Percentiles rank a stretch among this genome's conserved stretches.
phyloP scores from a whole-genome alignment of 176 grass and related monocot genomes.

The Triticum dicoccoides region DNA sequence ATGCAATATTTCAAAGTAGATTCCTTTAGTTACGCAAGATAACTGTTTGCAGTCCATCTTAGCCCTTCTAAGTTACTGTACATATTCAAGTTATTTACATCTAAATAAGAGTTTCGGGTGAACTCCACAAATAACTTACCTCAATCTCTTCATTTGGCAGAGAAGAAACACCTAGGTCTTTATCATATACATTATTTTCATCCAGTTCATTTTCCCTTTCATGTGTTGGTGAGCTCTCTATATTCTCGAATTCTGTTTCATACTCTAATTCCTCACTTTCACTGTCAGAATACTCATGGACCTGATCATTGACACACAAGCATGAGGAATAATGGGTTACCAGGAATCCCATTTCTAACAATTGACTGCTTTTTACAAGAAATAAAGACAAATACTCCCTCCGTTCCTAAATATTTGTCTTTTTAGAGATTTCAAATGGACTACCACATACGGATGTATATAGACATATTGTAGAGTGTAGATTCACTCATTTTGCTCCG shows the following conservation, averaged over 20 bases:
- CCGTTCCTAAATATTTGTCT: too few relatives aligned
- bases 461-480: too few relatives aligned
- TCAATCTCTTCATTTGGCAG: conserved; percentile 46
- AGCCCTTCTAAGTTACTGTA: not conserved
- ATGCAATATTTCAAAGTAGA: conserved; percentile 10
- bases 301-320: conserved; percentile 25
- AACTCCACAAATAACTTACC: conserved; percentile 26
- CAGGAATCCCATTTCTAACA: conserved; percentile 25
- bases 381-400: not conserved
- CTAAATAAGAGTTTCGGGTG: not conserved
- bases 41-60: not conserved
- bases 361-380: conserved; percentile 35
- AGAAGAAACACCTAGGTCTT: conserved; percentile 35
- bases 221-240: conserved; percentile 34
- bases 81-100: not conserved
- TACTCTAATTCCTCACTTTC: conserved; percentile 57
- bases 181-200: conserved; percentile 43
- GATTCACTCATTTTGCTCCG: too few relatives aligned
- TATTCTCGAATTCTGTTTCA: conserved; percentile 52
- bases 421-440: too few relatives aligned
- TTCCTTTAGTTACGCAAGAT: not conserved
- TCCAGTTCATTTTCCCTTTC: conserved; percentile 49
- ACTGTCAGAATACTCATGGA: conserved; percentile 44
- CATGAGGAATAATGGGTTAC: conserved; percentile 35
- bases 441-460: too few relatives aligned